Percentiles rank a stretch among this genome's conserved stretches.
Conservation (phyloP, 1,139 yeast species). For the Cylindricascospora bacillispora region DNA sequence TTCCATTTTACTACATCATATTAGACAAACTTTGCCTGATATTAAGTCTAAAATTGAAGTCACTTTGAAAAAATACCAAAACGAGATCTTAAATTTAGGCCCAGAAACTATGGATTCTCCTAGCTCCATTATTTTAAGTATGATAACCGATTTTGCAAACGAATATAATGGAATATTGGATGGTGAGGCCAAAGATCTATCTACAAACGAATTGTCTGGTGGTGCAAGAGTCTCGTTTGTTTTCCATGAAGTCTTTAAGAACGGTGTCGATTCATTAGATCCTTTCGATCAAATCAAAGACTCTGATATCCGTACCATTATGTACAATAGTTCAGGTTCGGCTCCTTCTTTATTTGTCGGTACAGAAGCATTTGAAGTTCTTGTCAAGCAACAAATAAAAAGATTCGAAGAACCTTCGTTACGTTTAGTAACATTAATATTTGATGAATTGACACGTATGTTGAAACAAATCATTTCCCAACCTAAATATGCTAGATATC, state of each 20-base stretch:
- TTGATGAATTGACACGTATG: conserved; percentile 88
- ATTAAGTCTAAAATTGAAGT: conserved; percentile 83
- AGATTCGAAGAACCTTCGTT: conserved; percentile 91
- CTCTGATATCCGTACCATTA: conserved; percentile 92
- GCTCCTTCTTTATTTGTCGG: conserved; percentile 98
- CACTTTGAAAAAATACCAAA: conserved; percentile 69
- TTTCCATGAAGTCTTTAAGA: conserved; percentile 89
- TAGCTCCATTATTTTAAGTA: conserved; percentile 75
- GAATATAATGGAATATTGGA: conserved; percentile 86
- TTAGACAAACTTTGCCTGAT: conserved; percentile 87
- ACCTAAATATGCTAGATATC: conserved; percentile 79
- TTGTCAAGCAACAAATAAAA: conserved; percentile 87
- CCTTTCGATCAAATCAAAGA: conserved; percentile 97
- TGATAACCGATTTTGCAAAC: conserved; percentile 85
- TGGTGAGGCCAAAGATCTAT: conserved; percentile 86
- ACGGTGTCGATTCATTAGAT: conserved; percentile 84
- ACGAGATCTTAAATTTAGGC: conserved; percentile 63
- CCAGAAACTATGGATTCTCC: conserved; percentile 85
- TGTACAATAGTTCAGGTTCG: conserved; percentile 94
- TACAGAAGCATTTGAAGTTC: conserved; percentile 91
- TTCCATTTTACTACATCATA: conserved; percentile 81
- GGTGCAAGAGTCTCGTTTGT: conserved; percentile 98
- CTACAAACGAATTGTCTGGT: conserved; percentile 78
- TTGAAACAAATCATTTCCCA: conserved; percentile 72
- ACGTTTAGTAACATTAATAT: conserved; percentile 80